phyloP scores from a whole-genome alignment of 208 protist genomes.

The Paratrypanosoma confusum region DNA sequence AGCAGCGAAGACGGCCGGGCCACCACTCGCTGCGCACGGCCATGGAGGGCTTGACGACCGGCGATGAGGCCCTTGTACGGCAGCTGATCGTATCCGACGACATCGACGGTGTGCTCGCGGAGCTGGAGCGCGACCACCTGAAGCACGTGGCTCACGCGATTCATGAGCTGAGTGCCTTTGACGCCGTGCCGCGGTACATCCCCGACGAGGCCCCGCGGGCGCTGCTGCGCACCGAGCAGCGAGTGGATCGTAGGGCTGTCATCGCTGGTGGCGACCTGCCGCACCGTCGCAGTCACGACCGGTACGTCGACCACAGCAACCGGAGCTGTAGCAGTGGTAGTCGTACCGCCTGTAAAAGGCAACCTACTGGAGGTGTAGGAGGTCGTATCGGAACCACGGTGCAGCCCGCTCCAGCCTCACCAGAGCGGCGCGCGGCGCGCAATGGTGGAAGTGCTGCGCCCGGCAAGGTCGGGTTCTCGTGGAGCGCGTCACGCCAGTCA shows the following conservation, averaged over 20 bases:
- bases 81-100: conserved; percentile 54
- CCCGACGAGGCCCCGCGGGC: not conserved
- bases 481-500: too few relatives aligned
- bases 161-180: not conserved
- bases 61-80: conserved; percentile 69
- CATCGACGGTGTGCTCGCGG: conserved; percentile 55
- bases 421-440: too few relatives aligned
- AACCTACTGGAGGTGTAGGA: conserved; percentile 2
- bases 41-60: too few relatives aligned
- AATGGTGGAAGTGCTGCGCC: too few relatives aligned
- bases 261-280: not conserved
- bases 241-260: not conserved
- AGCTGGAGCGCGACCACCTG: conserved; percentile 41
- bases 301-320: not conserved
- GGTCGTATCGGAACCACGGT: too few relatives aligned
- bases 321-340: not conserved
- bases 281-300: not conserved
- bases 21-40: too few relatives aligned
- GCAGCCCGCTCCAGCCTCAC: too few relatives aligned
- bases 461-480: too few relatives aligned
- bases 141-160: not conserved
- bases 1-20: too few relatives aligned
- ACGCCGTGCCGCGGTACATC: conserved; percentile 1
- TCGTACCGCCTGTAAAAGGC: not conserved
- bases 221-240: not conserved